phyloP scores from a whole-genome alignment of 768 basidiomycete genomes.

The Collybia sp. region DNA sequence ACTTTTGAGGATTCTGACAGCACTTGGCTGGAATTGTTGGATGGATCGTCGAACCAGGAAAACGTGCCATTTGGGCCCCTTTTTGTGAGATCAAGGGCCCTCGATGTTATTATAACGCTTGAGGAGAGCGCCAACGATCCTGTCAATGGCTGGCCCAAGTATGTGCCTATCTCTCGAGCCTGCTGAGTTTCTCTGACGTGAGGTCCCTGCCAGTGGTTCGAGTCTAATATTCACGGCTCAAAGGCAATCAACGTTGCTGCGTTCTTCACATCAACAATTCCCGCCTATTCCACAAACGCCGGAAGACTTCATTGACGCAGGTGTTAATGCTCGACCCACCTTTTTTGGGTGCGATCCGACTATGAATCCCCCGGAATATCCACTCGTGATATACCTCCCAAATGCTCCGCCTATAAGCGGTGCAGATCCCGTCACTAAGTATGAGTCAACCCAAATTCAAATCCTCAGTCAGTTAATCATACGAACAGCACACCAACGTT shows the following conservation, averaged over 20 bases:
- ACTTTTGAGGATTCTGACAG: constrained; percentile 52
- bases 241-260: constrained; percentile 39
- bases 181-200: not conserved
- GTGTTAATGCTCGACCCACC: constrained; percentile 63
- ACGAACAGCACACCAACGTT: constrained; percentile 48
- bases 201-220: constrained; percentile 39
- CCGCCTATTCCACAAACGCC: constrained; percentile 56
- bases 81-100: constrained; percentile 58
- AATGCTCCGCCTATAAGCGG: constrained; percentile 69
- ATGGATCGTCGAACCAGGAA: constrained; percentile 66
- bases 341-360: constrained; percentile 76
- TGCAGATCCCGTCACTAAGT: constrained; percentile 64
- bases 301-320: constrained; percentile 49
- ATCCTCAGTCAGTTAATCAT: constrained; percentile 4
- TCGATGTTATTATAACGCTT: constrained; percentile 76
- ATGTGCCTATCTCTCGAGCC: constrained; percentile 14
- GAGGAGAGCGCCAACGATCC: constrained; percentile 59
- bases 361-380: constrained; percentile 47
- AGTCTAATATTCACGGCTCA: constrained; percentile 37
- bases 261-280: constrained; percentile 51
- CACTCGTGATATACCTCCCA: constrained; percentile 71
- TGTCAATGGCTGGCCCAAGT: constrained; percentile 67
- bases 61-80: constrained; percentile 70
- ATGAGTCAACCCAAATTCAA: constrained; percentile 7
- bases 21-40: constrained; percentile 58